Conservation (phyloP, 352 stramenopile genomes). For the Phytophthora rubi region DNA sequence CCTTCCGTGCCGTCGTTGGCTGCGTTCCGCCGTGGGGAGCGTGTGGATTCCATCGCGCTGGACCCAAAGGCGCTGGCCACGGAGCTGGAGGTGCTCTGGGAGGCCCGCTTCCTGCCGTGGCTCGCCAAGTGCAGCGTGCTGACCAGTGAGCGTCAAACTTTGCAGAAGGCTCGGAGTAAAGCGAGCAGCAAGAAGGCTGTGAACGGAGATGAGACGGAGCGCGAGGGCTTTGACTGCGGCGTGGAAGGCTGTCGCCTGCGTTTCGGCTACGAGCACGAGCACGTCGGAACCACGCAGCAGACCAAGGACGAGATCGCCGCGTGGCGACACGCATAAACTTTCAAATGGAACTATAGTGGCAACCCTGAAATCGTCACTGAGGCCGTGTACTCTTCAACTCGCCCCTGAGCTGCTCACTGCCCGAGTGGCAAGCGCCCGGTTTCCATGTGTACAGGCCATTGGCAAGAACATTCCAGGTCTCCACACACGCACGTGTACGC, state of each 20-base stretch:
- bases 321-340: constrained; percentile 49
- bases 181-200: constrained; percentile 10
- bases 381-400: constrained; percentile 7
- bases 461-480: constrained; percentile 28
- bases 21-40: constrained; percentile 59
- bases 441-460: constrained; percentile 17
- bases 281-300: constrained; percentile 67
- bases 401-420: constrained; percentile 11
- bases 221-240: constrained; percentile 62
- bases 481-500: constrained; percentile 20
- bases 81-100: constrained; percentile 51
- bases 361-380: constrained; percentile 23
- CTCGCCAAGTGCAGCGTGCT: constrained; percentile 68
- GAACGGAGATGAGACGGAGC: constrained; percentile 39
- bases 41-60: constrained; percentile 53
- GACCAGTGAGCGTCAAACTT: constrained; percentile 44
- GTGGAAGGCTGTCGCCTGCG: constrained; percentile 65
- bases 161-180: constrained; percentile 12
- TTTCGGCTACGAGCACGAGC: constrained; percentile 73
- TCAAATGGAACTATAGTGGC: constrained; percentile 10
- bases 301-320: constrained; percentile 65
- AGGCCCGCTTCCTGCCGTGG: constrained; percentile 67
- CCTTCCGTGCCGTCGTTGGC: constrained; percentile 41
- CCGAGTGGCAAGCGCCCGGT: constrained; percentile 8
- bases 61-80: constrained; percentile 43